These are phyloP conservation scores for Geum urbanum DNA, from an alignment of 306 rosid species.

Conservation along the genomic window DNA sequence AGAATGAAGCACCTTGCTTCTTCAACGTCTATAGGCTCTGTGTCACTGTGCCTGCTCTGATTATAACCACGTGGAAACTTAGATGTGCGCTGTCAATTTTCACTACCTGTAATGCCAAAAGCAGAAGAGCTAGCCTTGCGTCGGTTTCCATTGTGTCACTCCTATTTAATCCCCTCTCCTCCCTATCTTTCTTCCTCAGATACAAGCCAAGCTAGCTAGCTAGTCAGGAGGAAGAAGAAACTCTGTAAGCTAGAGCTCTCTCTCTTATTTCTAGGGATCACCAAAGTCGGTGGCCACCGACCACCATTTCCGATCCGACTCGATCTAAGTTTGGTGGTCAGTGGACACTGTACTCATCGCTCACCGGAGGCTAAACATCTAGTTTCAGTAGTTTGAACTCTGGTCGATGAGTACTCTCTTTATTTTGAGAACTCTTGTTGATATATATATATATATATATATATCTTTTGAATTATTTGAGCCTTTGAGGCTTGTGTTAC, in stretches of 20 bases:
- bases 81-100: slow-evolving; percentile 23
- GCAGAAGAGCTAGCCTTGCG: neutral
- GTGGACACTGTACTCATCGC: no score
- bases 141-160: neutral
- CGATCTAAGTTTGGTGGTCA: no score
- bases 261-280: neutral
- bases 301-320: neutral
- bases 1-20: neutral
- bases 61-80: slow-evolving; percentile 28
- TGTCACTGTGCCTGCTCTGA: slow-evolving; percentile 3
- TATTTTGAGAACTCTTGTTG: no score
- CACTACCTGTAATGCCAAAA: neutral
- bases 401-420: no score
- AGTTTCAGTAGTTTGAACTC: no score
- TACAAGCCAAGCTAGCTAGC: neutral
- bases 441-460: no score
- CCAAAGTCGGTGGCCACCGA: neutral
- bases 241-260: slow-evolving; percentile 2
- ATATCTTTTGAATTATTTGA: neutral
- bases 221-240: neutral
- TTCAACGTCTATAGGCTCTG: neutral
- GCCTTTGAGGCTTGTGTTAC: neutral
- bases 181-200: neutral
- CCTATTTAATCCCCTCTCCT: neutral
- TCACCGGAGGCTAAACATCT: no score